Percentiles rank a stretch among this genome's conserved stretches.
These are phyloP conservation scores for Hyphopichia khmerensis DNA, from an alignment of 1,139 yeast species.

Conservation along the genomic window DNA sequence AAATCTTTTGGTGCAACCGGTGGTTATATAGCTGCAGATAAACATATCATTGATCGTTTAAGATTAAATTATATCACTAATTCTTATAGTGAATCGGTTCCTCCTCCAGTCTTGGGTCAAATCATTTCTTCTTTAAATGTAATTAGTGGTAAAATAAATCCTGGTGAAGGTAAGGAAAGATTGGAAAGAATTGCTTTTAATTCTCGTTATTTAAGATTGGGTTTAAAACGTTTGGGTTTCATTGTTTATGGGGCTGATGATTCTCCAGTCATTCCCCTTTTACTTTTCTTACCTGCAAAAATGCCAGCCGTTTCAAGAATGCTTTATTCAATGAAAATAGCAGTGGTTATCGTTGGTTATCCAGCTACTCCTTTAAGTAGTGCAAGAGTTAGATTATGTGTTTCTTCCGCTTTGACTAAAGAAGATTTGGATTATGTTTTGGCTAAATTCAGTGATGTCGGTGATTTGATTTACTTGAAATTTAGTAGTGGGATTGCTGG, in stretches of 20 bases:
- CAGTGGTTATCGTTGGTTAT: slow-evolving; percentile 94
- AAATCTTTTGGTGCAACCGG: slow-evolving; percentile 99
- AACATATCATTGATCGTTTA: slow-evolving; percentile 67
- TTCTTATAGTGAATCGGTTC: slow-evolving; percentile 77
- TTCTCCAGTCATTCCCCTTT: slow-evolving; percentile 90
- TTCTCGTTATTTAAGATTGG: slow-evolving; percentile 87
- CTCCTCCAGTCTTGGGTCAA: slow-evolving; percentile 91
- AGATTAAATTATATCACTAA: slow-evolving; percentile 74
- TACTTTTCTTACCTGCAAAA: slow-evolving; percentile 85
- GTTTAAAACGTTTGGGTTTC: slow-evolving; percentile 87
- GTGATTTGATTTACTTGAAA: slow-evolving; percentile 73
- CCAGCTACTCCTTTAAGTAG: slow-evolving; percentile 95
- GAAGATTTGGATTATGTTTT: slow-evolving; percentile 86
- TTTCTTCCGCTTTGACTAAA: slow-evolving; percentile 88
- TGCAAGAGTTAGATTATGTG: slow-evolving; percentile 90
- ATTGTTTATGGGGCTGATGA: slow-evolving; percentile 95
- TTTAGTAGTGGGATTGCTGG: slow-evolving; percentile 78
- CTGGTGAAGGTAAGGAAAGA: slow-evolving; percentile 93
- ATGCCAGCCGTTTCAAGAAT: slow-evolving; percentile 90
- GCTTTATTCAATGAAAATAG: slow-evolving; percentile 76
- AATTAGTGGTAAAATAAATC: slow-evolving; percentile 77
- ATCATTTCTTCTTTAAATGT: slow-evolving; percentile 77
- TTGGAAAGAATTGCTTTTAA: slow-evolving; percentile 92
- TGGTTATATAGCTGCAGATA: slow-evolving; percentile 84
- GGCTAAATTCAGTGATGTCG: slow-evolving; percentile 72